Percentiles rank a stretch among this genome's conserved stretches.
phyloP scores from a whole-genome alignment of 495 filamentous ascomycete species.

The Tuber calosporum region DNA sequence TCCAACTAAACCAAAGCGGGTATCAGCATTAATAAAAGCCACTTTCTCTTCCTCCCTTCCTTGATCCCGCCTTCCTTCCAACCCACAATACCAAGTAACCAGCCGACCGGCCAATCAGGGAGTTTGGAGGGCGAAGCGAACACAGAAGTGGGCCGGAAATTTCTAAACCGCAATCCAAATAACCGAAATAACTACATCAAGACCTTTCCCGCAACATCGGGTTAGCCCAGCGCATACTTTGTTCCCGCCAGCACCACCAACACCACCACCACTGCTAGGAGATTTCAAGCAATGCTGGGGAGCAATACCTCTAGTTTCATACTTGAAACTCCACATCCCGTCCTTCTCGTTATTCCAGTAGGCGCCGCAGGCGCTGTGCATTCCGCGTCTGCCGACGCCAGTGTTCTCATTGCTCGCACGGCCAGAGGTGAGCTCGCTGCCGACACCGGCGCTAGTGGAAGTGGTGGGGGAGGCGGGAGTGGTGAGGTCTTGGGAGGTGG shows the following conservation, averaged over 20 bases:
- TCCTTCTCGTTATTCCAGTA: constrained; percentile 98
- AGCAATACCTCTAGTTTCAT: constrained; percentile 48
- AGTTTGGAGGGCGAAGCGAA: background rate
- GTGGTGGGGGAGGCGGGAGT: constrained; percentile 42
- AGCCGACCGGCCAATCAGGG: background rate
- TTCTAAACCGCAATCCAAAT: constrained; percentile 70
- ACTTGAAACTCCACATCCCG: constrained; percentile 97
- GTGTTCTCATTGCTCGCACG: constrained; percentile 48
- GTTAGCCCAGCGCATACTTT: background rate
- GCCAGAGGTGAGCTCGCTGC: constrained; percentile 32
- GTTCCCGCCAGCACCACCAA: background rate
- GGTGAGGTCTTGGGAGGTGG: constrained; percentile 30
- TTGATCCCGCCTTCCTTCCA: background rate
- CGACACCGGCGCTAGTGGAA: constrained; percentile 41
- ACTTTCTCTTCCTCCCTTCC: background rate
- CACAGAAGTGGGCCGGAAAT: background rate
- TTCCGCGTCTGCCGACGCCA: constrained; percentile 73
- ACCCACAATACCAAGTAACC: background rate
- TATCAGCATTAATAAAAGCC: background rate
- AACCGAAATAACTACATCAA: constrained; percentile 86
- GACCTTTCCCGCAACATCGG: constrained; percentile 50
- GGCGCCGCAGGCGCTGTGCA: constrained; percentile 90
- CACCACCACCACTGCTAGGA: background rate
- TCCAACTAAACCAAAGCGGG: background rate
- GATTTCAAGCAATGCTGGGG: background rate